Evolutionary conservation across 2,329 filamentous ascomycete species (phyloP), one percentile per base, ranked within the genome.

Genomic region (Chlorencoelia australis): DNA sequence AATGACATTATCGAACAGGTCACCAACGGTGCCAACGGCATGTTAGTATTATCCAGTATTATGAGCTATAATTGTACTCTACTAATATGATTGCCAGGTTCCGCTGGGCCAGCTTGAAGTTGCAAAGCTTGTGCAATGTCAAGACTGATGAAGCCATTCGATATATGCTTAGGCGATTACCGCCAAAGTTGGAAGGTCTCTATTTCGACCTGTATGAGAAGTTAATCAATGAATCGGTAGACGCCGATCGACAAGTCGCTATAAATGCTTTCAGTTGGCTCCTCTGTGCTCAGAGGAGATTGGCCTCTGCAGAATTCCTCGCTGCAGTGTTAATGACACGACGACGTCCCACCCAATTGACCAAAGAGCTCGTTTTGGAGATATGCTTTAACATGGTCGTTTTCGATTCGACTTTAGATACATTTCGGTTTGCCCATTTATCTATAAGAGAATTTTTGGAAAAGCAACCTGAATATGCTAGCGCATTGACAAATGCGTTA

Each of bases 391-490:
- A 45, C 19, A 9, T 45, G 10, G 37, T 45, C 11, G 26, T 45
- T 10, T 37, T 33, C 9, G 40, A 45, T 20, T 7, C 17, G n/a
- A 33, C 30, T 10, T 24, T 37, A 5, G 30, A 43, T n/a, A 30
- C 25, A 15, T 45, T 43, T 28, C 33, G 34, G 26, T 43, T 45
- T 28, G 31, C 43, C 6, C 40, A 45, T 31, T 20, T 43, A 19
- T 45, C 37, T 7, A 40, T 45, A 10, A 27, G 37, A 34, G 43
- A 45, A 33, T 45, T 34, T 33, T n/a, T 45, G 7, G 30, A 42
- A 26, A 31, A 24, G 6, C 13, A n/a, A 24, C 11, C 13, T 19
- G 36, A 42, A 21, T 43, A 27, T 33, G 20, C 15, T 13, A 16
- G 5, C 11, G 13, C 7, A 11, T 14, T 7, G 4, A 39, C 19